A percentile compares a stretch with the other conserved stretches of the same genome.
phyloP scores from a whole-genome alignment of 371 early-diverging fungal genomes.

The Apophysomyces trapeziformis region DNA sequence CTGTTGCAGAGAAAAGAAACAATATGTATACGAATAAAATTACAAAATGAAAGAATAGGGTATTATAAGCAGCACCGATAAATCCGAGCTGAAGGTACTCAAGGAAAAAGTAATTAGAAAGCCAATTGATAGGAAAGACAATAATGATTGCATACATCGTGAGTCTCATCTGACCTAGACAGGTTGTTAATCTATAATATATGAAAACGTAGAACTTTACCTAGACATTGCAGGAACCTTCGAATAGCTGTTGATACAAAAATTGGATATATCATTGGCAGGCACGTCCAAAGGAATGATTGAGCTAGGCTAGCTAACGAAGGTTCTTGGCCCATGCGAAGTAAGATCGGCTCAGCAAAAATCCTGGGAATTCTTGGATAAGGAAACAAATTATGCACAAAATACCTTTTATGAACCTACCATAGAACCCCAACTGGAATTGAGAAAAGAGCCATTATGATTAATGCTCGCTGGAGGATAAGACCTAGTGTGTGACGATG shows the following conservation, averaged over 20 bases:
- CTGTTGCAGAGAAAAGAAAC: slow-evolving; percentile 25
- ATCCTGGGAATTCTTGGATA: slow-evolving; percentile 16
- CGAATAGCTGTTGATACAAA: slow-evolving; percentile 37
- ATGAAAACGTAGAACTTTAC: slow-evolving; percentile 19
- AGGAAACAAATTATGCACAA: too few relatives aligned
- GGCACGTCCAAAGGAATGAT: slow-evolving; percentile 27
- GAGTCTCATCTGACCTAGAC: slow-evolving; percentile 40
- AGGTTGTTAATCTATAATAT: slow-evolving; percentile 10
- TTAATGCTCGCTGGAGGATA: slow-evolving; percentile 42
- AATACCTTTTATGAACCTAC: slow-evolving; percentile 11
- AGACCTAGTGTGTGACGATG: slow-evolving; percentile 38
- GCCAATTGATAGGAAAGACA: slow-evolving; percentile 37
- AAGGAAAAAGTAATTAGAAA: slow-evolving; percentile 38
- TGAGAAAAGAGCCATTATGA: slow-evolving; percentile 35
- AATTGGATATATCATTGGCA: slow-evolving; percentile 32
- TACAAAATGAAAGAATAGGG: slow-evolving; percentile 15
- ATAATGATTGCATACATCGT: slow-evolving; percentile 39
- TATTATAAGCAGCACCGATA: slow-evolving; percentile 38
- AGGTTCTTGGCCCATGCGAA: slow-evolving; percentile 41
- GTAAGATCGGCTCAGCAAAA: slow-evolving; percentile 31
- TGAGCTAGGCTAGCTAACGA: slow-evolving; percentile 38
- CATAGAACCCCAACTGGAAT: slow-evolving; percentile 29
- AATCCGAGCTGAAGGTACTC: slow-evolving; percentile 33
- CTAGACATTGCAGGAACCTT: slow-evolving; percentile 43
- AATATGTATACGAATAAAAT: slow-evolving; percentile 8